Evolutionary conservation across 2,329 filamentous ascomycete species (phyloP), one percentile per base, ranked within the genome.

Genomic region (Phialemonium atrogriseum): DNA sequence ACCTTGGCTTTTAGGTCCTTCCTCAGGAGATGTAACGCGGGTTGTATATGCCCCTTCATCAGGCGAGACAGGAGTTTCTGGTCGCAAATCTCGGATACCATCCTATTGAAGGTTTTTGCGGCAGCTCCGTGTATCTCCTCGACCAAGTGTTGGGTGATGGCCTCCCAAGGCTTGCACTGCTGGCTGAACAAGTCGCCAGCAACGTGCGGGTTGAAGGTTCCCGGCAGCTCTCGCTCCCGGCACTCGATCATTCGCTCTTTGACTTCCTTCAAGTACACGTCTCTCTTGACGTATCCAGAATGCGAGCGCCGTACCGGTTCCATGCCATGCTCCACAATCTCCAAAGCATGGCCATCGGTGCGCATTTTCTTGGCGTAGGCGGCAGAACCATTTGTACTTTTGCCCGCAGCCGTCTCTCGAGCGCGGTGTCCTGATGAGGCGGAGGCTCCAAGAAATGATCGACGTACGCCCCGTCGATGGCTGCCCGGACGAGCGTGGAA

Each of bases 121-220:
- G 37, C 59, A 4, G 74, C 60, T 6, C 69, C 45, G 40, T 70
- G 49, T 0, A 70, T 18, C 39, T 64, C n/a, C 59, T 65, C 4
- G 55, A 67, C 12, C 15, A 78, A 54, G 23, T 68, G 60, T 5
- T 54, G 47, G 1, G 66, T 69, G 16, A 73, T 59, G 0, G 34
- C 18, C 24, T 60, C 48, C 78, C 75, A 83, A 0, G 64, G 66
- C 6, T 42, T 33, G 1, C 66, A 74, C 35, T 82, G 75, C 27
- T 77, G 64, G 13, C 55, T 54, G 45, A 83, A 83, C 0, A 84
- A 48, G 14, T 79, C 68, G 0, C 58, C 55, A 1, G 82, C 62
- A 8, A 81, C 54, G 32, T 73, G 47, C 0, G 76, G 68, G 37
- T 77, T 77, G 49, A 75, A 80, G 0, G 60, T 72, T 0, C 77